A percentile compares a stretch with the other conserved stretches of the same genome.
These are phyloP conservation scores for Tubosaeta brunneosetosa DNA, from an alignment of 768 basidiomycete genomes.

Conservation along the genomic window DNA sequence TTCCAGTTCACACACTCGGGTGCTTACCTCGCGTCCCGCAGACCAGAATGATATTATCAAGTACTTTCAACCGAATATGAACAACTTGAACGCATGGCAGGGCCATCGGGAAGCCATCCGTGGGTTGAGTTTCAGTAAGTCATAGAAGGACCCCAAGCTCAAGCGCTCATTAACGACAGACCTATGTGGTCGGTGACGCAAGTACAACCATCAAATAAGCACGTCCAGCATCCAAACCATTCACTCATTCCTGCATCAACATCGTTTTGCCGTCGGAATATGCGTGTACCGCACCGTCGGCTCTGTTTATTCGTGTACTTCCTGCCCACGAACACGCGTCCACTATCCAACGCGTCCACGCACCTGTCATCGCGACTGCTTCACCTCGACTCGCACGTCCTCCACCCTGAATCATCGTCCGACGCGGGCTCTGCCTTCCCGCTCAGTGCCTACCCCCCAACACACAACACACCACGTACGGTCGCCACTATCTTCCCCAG, in stretches of 20 bases:
- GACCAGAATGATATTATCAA: conserved; percentile 96
- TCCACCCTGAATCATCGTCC: conserved; percentile 70
- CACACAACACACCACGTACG: conserved; percentile 41
- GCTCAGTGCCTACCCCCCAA: conserved; percentile 48
- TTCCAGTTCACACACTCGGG: conserved; percentile 91
- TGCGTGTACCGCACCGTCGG: conserved; percentile 95
- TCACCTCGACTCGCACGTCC: conserved; percentile 88
- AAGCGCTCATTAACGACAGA: no score
- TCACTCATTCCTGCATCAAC: conserved; percentile 79
- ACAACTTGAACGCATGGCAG: conserved; percentile 93
- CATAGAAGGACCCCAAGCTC: no score
- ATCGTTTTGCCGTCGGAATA: conserved; percentile 91
- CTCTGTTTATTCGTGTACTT: conserved; percentile 99
- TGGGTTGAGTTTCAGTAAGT: conserved; percentile 73
- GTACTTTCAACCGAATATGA: conserved; percentile 99
- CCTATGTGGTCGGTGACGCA: no score
- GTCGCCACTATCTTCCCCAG: conserved; percentile 52
- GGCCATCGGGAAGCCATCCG: conserved; percentile 95
- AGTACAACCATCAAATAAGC: no score
- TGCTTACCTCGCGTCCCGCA: conserved; percentile 82
- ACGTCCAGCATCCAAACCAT: no score
- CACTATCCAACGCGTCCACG: conserved; percentile 7
- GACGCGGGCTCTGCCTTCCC: conserved; percentile 54
- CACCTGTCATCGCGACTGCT: conserved; percentile 95
- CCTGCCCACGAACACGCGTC: background rate